A percentile compares a stretch with the other conserved stretches of the same genome.
These are phyloP conservation scores for Artemisia argyi DNA, from an alignment of 129 eudicot genomes.

Conservation along the genomic window DNA sequence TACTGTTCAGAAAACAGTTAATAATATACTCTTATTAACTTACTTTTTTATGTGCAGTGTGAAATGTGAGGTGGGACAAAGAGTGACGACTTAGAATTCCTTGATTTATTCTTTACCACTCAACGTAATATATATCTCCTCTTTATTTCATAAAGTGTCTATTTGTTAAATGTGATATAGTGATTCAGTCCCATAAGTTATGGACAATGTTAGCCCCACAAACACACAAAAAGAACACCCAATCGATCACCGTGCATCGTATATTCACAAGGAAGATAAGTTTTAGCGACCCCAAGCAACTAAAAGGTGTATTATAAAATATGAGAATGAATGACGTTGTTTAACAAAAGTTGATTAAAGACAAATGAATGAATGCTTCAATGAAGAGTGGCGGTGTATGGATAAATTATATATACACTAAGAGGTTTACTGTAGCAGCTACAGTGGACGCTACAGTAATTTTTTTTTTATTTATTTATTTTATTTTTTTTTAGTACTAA, in stretches of 20 bases:
- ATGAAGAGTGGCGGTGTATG: no score
- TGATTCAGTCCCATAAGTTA: constrained; percentile 10
- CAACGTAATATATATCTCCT: neutral
- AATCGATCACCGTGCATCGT: neutral
- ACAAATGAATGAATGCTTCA: no score
- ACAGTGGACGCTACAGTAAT: no score
- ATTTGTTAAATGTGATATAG: neutral
- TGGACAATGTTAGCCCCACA: constrained; percentile 10
- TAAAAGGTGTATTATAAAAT: no score
- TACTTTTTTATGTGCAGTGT: neutral
- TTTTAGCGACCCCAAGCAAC: neutral
- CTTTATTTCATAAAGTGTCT: constrained; percentile 3
- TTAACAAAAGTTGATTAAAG: no score
- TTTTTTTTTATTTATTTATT: no score
- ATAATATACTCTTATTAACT: neutral
- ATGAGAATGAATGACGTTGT: neutral
- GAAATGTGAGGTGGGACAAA: constrained; percentile 14
- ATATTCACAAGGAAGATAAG: constrained; percentile 1
- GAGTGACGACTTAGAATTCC: constrained; percentile 10
- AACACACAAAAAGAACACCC: neutral
- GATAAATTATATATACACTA: no score
- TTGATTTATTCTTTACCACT: neutral
- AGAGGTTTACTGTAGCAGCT: no score
- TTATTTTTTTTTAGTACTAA: no score
- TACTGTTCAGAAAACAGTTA: neutral